Evolutionary conservation across 192 early-diverging fungal species (phyloP).

Genomic region (Coemansia sp.): DNA sequence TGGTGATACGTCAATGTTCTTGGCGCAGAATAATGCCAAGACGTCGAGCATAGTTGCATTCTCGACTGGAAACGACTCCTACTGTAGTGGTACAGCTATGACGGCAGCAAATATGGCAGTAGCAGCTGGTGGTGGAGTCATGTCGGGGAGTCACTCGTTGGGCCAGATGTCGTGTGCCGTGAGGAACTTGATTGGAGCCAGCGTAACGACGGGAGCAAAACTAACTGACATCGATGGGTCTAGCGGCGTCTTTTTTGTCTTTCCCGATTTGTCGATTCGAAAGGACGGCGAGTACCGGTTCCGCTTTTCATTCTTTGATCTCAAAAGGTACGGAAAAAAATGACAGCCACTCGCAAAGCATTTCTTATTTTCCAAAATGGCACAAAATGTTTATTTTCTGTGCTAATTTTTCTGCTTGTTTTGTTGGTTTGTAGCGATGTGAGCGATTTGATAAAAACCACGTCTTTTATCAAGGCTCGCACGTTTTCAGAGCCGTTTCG

Average conservation of each 20-base stretch:
- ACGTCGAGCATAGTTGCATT: conserved; percentile 50
- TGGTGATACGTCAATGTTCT: neutral
- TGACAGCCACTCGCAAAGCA: neutral
- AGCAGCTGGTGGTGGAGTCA: too few relatives aligned
- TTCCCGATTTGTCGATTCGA: conserved; percentile 76
- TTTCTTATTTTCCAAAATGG: too few relatives aligned
- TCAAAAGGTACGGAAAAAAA: conserved; percentile 39
- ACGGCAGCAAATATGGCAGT: conserved; percentile 11
- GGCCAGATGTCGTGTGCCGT: conserved; percentile 18
- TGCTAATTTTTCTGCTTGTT: neutral
- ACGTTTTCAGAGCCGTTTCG: conserved; percentile 68
- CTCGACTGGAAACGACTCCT: conserved; percentile 14
- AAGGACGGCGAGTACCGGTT: conserved; percentile 73
- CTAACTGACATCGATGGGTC: conserved; percentile 62
- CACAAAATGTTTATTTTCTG: too few relatives aligned
- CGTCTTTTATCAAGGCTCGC: conserved; percentile 57
- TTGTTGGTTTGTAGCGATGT: conserved; percentile 8
- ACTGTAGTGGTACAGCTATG: neutral
- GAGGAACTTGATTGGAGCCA: conserved; percentile 67
- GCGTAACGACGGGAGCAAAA: conserved; percentile 63
- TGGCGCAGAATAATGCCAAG: conserved; percentile 34
- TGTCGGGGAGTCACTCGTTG: neutral
- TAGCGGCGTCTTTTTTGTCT: conserved; percentile 75
- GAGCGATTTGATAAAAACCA: conserved; percentile 58
- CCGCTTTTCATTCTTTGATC: conserved; percentile 67